Conservation (phyloP, 768 basidiomycete genomes). For the Lepiota brunneoincarnata region DNA sequence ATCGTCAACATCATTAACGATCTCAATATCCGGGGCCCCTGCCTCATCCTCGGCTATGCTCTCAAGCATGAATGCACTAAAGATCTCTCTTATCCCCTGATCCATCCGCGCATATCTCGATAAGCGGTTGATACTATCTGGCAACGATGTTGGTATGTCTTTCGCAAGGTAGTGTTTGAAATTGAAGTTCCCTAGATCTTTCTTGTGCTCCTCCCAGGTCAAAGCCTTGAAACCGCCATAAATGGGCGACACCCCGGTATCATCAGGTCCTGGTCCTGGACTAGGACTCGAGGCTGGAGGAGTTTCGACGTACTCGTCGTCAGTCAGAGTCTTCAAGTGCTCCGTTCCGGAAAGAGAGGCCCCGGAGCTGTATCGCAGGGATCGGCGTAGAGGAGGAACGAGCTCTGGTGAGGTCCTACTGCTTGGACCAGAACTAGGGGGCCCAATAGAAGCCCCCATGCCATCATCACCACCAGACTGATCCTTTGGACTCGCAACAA, state of each 20-base stretch:
- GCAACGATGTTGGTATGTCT: slow-evolving; percentile 60
- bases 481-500: background rate
- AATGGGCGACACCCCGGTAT: background rate
- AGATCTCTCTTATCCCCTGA: slow-evolving; percentile 47
- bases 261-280: slow-evolving; percentile 5
- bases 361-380: background rate
- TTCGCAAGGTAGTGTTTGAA: slow-evolving; percentile 34
- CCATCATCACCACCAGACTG: no score
- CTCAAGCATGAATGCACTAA: slow-evolving; percentile 63
- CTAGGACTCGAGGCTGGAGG: slow-evolving; percentile 11
- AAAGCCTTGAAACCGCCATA: slow-evolving; percentile 34
- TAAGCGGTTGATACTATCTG: slow-evolving; percentile 64
- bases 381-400: slow-evolving; percentile 2
- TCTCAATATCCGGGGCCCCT: slow-evolving; percentile 60
- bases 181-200: slow-evolving; percentile 29
- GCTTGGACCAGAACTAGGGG: background rate
- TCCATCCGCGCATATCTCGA: slow-evolving; percentile 36
- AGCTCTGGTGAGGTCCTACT: background rate
- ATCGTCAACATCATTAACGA: slow-evolving; percentile 66
- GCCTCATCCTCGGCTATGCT: slow-evolving; percentile 68
- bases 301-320: slow-evolving; percentile 4
- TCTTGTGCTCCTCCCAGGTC: slow-evolving; percentile 36
- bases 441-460: background rate
- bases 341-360: slow-evolving; percentile 2
- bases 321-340: background rate